A percentile compares a stretch with the other conserved stretches of the same genome.
Evolutionary conservation across 139 green algal genomes (phyloP).

Genomic region (Marvania coccoides): DNA sequence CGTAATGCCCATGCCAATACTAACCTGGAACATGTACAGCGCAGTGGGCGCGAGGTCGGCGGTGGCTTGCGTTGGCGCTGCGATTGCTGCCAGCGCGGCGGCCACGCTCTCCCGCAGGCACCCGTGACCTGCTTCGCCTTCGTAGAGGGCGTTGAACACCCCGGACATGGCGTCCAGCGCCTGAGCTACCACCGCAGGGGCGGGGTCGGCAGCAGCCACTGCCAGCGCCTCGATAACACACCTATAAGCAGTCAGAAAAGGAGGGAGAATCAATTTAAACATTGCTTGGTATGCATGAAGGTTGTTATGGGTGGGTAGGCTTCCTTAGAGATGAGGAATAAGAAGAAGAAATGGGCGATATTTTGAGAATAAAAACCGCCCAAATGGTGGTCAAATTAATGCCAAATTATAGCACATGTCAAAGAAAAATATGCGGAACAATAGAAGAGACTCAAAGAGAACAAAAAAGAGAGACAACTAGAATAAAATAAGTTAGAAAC

Average conservation of each 20-base stretch:
- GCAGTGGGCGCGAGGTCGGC: constrained; percentile 8
- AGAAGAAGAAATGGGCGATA: no score
- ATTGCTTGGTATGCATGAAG: constrained; percentile 83
- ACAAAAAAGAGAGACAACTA: no score
- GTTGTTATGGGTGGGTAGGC: constrained; percentile 75
- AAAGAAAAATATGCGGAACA: no score
- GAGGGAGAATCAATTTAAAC: constrained; percentile 75
- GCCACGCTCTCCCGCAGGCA: constrained; percentile 1
- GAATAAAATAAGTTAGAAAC: no score
- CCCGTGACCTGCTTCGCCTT: background rate
- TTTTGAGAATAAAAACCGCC: no score
- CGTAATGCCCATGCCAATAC: no score
- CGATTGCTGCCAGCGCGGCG: constrained; percentile 8
- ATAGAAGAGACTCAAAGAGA: no score
- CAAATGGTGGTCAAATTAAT: no score
- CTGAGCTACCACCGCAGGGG: constrained; percentile 39
- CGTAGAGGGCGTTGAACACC: constrained; percentile 52
- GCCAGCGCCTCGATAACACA: constrained; percentile 8
- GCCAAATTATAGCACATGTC: no score
- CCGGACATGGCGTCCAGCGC: constrained; percentile 50
- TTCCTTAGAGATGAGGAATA: constrained; percentile 99
- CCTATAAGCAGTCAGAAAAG: constrained; percentile 93
- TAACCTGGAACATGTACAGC: constrained; percentile 21
- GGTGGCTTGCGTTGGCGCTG: background rate
- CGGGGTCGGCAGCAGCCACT: constrained; percentile 36